Evolutionary conservation across 768 basidiomycete species (phyloP).

Genomic region (Rhizopogon vinicolor): DNA sequence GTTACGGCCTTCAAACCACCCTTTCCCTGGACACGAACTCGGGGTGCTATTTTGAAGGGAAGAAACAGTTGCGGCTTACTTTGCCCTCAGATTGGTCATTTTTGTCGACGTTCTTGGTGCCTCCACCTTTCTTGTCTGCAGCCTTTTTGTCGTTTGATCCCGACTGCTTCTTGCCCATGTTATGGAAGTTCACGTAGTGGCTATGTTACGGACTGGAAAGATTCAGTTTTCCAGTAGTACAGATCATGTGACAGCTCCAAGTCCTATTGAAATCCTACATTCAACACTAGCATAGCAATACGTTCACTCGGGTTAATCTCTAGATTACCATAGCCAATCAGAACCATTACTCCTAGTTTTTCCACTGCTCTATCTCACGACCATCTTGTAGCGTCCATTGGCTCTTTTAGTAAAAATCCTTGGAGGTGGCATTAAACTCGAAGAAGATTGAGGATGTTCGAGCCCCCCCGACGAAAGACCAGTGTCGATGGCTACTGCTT

Average conservation of each 20-base stretch:
- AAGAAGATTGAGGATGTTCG: background rate
- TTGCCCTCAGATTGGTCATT: conserved; percentile 10
- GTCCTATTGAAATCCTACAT: too few relatives aligned
- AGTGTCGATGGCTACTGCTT: background rate
- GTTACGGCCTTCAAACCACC: conserved; percentile 71
- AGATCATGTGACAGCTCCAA: too few relatives aligned
- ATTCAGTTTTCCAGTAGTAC: too few relatives aligned
- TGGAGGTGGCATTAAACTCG: background rate
- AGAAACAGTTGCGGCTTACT: conserved; percentile 3
- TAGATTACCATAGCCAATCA: background rate
- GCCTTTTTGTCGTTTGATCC: background rate
- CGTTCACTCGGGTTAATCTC: background rate
- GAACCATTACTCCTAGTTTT: background rate
- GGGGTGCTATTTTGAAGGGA: conserved; percentile 1
- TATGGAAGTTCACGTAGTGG: background rate
- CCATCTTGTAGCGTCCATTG: background rate
- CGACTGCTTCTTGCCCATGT: conserved; percentile 1
- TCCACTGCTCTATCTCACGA: background rate
- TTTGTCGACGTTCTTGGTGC: conserved; percentile 14
- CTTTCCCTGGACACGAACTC: conserved; percentile 36
- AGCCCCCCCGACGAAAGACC: background rate
- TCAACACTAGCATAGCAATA: too few relatives aligned
- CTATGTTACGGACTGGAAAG: too few relatives aligned
- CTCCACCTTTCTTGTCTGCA: conserved; percentile 5
- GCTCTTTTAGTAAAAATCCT: background rate